Evolutionary conservation across 2,329 filamentous ascomycete species (phyloP).

Genomic region (Fusarium lyarnte): DNA sequence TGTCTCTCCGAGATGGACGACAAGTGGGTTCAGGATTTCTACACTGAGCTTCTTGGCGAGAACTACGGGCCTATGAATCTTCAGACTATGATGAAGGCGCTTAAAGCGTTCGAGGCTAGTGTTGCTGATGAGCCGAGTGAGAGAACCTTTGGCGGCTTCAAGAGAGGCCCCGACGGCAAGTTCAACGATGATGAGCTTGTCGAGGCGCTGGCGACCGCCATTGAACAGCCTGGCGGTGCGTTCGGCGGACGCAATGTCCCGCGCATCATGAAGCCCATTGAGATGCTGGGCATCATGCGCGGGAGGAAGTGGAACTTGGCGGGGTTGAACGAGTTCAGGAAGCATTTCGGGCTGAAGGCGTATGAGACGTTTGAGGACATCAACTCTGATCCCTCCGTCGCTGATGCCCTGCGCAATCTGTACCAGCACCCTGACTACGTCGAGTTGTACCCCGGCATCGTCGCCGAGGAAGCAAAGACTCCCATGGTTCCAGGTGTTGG

Average conservation of each 20-base stretch:
- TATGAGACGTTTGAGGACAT: conserved; percentile 85
- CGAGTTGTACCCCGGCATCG: conserved; percentile 82
- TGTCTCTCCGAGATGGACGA: conserved; percentile 80
- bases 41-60: conserved; percentile 65
- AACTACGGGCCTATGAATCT: conserved; percentile 67
- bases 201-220: conserved; percentile 71
- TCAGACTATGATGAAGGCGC: conserved; percentile 68
- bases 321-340: conserved; percentile 84
- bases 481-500: conserved; percentile 80
- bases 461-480: conserved; percentile 78
- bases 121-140: conserved; percentile 74
- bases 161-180: conserved; percentile 72
- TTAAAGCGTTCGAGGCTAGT: conserved; percentile 69
- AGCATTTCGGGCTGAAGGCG: conserved; percentile 80
- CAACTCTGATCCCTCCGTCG: conserved; percentile 78
- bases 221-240: conserved; percentile 80
- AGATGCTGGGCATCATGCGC: conserved; percentile 83
- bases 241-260: conserved; percentile 81
- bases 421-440: conserved; percentile 84
- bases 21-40: conserved; percentile 79
- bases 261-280: conserved; percentile 75
- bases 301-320: conserved; percentile 80
- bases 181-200: conserved; percentile 82
- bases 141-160: conserved; percentile 73
- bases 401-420: conserved; percentile 71